Percentiles rank a stretch among this genome's conserved stretches.
Conservation (phyloP, 2,329 filamentous ascomycete species). For the Aspergillus udagawae region DNA sequence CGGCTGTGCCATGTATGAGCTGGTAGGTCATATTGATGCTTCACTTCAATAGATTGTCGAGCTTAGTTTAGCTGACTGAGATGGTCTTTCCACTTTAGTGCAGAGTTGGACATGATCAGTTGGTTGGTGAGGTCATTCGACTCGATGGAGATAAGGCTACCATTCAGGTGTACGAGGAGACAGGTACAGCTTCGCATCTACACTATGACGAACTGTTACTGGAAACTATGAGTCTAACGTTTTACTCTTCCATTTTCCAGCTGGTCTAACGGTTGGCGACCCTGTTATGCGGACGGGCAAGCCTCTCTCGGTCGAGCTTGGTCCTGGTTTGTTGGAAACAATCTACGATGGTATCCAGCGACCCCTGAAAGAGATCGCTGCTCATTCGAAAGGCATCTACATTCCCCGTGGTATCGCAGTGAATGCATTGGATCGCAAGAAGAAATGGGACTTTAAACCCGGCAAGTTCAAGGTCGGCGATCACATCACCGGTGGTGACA, state of each 20-base stretch:
- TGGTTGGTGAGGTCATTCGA: conserved; percentile 97
- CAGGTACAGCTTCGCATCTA: conserved; percentile 53
- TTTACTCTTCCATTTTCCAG: conserved; percentile 31
- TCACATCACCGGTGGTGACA: conserved; percentile 92
- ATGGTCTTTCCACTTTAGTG: conserved; percentile 53
- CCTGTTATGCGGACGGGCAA: conserved; percentile 88
- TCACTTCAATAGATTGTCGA: conserved; percentile 2
- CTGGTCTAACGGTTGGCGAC: conserved; percentile 92
- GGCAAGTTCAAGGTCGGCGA: conserved; percentile 84
- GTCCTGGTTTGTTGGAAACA: conserved; percentile 94
- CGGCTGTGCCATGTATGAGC: conserved; percentile 99
- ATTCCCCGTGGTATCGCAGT: conserved; percentile 91
- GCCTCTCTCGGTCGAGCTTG: conserved; percentile 94
- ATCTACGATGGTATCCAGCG: conserved; percentile 99
- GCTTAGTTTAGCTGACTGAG: conserved; percentile 2
- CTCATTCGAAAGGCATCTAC: conserved; percentile 82
- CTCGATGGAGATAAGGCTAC: conserved; percentile 94
- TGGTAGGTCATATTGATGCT: conserved; percentile 56
- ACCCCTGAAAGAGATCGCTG: conserved; percentile 79
- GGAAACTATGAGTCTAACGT: conserved; percentile 5
- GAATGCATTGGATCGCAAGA: conserved; percentile 81
- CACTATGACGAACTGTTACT: conserved; percentile 5
- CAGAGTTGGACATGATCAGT: conserved; percentile 83
- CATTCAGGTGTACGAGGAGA: conserved; percentile 99
- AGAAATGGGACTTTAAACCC: conserved; percentile 96